Percentiles rank a stretch among this genome's conserved stretches.
phyloP scores from a whole-genome alignment of 768 basidiomycete genomes.

The Suillus hirtellus region DNA sequence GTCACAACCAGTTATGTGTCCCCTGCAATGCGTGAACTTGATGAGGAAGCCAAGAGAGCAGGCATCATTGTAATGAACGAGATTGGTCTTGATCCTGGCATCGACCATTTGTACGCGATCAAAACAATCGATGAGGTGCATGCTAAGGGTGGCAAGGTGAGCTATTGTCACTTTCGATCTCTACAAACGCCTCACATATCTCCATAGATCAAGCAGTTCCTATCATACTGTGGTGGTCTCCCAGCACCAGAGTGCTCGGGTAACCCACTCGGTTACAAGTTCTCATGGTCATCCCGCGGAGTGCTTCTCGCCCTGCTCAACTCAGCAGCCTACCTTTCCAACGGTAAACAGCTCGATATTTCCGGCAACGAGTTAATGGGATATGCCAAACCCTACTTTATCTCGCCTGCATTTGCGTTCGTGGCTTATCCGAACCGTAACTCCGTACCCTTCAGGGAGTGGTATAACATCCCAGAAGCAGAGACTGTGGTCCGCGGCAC shows the following conservation, averaged over 20 bases:
- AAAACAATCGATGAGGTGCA: slow-evolving; percentile 95
- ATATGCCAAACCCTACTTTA: slow-evolving; percentile 90
- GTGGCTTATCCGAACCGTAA: slow-evolving; percentile 98
- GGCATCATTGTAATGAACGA: slow-evolving; percentile 97
- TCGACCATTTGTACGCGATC: slow-evolving; percentile 91
- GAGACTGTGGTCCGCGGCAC: slow-evolving; percentile 93
- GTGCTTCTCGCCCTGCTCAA: slow-evolving; percentile 95
- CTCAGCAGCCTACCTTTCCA: slow-evolving; percentile 75
- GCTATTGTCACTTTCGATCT: slow-evolving; percentile 10
- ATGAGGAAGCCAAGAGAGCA: slow-evolving; percentile 77
- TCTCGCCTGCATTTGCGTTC: slow-evolving; percentile 93
- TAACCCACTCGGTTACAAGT: slow-evolving; percentile 98
- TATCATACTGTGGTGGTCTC: slow-evolving; percentile 94
- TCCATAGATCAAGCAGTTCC: slow-evolving; percentile 79
- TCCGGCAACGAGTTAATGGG: slow-evolving; percentile 85
- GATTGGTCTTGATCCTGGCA: slow-evolving; percentile 95
- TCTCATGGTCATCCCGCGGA: slow-evolving; percentile 97
- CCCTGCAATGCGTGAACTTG: slow-evolving; percentile 85
- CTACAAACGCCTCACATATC: neutral
- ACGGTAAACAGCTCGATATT: slow-evolving; percentile 64
- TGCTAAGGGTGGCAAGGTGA: slow-evolving; percentile 88
- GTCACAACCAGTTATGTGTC: slow-evolving; percentile 97
- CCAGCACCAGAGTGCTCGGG: slow-evolving; percentile 88
- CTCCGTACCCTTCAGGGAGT: slow-evolving; percentile 87
- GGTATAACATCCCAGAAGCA: slow-evolving; percentile 91